These are phyloP conservation scores for Xylariaceae sp. DNA, from an alignment of 2,329 filamentous ascomycete species.

Conservation along the genomic window DNA sequence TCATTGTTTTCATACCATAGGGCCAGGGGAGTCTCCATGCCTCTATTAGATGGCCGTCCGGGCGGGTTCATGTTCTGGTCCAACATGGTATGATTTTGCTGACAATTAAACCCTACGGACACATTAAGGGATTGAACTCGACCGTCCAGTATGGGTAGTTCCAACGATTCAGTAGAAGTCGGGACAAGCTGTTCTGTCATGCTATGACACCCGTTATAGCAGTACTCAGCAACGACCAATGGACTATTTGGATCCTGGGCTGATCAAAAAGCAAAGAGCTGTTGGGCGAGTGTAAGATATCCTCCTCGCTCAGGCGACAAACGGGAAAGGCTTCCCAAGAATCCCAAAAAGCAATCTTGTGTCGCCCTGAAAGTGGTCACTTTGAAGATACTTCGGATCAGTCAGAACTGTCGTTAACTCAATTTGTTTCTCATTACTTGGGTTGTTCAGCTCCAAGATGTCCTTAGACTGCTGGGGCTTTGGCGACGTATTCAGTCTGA, in stretches of 20 bases:
- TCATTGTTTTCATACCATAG: constrained; percentile 35
- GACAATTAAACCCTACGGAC: constrained; percentile 11
- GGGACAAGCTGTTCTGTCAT: constrained; percentile 16
- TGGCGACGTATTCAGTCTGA: too few relatives aligned
- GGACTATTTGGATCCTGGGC: too few relatives aligned
- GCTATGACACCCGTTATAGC: constrained; percentile 1
- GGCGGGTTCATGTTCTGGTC: constrained; percentile 8
- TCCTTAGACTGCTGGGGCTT: too few relatives aligned
- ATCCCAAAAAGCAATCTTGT: too few relatives aligned
- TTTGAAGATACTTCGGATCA: too few relatives aligned
- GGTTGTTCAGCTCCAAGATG: too few relatives aligned
- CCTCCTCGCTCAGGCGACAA: too few relatives aligned
- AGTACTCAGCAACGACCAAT: constrained; percentile 1
- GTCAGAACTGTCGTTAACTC: too few relatives aligned
- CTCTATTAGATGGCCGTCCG: constrained; percentile 2
- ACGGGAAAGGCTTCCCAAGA: too few relatives aligned
- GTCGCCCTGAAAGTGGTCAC: too few relatives aligned
- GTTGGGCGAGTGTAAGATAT: constrained; percentile 5
- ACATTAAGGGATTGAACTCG: constrained; percentile 17
- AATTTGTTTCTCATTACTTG: too few relatives aligned
- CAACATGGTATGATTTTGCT: constrained; percentile 12
- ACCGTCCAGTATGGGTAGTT: constrained; percentile 13
- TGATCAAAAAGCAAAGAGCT: too few relatives aligned
- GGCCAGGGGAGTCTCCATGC: constrained; percentile 2
- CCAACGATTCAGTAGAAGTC: constrained; percentile 13